A percentile compares a stretch with the other conserved stretches of the same genome.
phyloP scores from a whole-genome alignment of 768 basidiomycete genomes.

The Termitomyces sp. region DNA sequence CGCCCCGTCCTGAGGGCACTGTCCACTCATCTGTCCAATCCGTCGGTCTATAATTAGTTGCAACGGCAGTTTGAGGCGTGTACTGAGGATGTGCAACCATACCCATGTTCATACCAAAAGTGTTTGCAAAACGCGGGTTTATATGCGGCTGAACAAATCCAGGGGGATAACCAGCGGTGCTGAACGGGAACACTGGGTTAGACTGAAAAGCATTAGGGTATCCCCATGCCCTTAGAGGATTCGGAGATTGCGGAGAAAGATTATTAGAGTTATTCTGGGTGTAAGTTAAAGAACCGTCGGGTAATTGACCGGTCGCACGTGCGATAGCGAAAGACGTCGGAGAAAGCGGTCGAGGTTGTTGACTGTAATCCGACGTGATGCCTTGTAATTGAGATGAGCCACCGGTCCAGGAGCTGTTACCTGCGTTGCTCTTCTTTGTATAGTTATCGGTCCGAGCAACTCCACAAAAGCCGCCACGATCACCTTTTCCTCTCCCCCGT shows the following conservation, averaged over 20 bases:
- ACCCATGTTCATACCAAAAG: constrained; percentile 52
- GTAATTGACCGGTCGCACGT: constrained; percentile 41
- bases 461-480: constrained; percentile 31
- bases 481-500: constrained; percentile 31
- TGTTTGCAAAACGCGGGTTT: constrained; percentile 74
- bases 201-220: constrained; percentile 21
- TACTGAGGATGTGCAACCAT: constrained; percentile 19
- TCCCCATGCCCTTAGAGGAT: constrained; percentile 8
- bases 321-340: constrained; percentile 50
- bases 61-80: constrained; percentile 10
- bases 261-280: constrained; percentile 6
- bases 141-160: constrained; percentile 73
- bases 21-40: constrained; percentile 41
- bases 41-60: constrained; percentile 6
- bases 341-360: constrained; percentile 32
- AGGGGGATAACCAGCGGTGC: constrained; percentile 18
- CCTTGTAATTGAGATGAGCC: constrained; percentile 20
- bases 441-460: constrained; percentile 16
- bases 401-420: constrained; percentile 15
- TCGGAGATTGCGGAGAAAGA: neutral
- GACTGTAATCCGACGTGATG: constrained; percentile 28
- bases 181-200: constrained; percentile 20
- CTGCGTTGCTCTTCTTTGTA: constrained; percentile 16
- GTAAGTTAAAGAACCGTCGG: constrained; percentile 22
- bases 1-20: constrained; percentile 21